A percentile compares a stretch with the other conserved stretches of the same genome.
phyloP scores from a whole-genome alignment of 108 stramenopile genomes.

The Poteriospumella lacustris region DNA sequence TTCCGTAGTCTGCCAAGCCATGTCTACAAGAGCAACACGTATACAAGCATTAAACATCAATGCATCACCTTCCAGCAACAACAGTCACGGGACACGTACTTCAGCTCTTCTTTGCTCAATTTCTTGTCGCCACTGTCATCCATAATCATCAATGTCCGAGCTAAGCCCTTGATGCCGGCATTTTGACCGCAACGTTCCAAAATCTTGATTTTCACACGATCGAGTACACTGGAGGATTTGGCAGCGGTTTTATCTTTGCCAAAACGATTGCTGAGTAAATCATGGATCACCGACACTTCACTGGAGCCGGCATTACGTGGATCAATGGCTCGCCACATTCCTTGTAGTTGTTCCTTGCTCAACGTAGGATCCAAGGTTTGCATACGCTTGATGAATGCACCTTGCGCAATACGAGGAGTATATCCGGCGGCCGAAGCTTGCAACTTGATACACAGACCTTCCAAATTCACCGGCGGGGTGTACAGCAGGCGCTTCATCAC shows the following conservation, averaged over 20 bases:
- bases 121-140: slow-evolving; percentile 24
- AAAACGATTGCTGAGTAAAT: slow-evolving; percentile 4
- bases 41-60: not conserved
- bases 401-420: not conserved
- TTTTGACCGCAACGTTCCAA: slow-evolving; percentile 16
- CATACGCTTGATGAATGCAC: not conserved
- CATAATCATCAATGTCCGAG: slow-evolving; percentile 14
- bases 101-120: slow-evolving; percentile 24
- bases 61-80: not conserved
- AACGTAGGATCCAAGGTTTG: not conserved
- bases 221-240: slow-evolving; percentile 1
- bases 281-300: slow-evolving; percentile 13
- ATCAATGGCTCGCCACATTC: not conserved
- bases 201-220: slow-evolving; percentile 17
- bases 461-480: slow-evolving; percentile 1
- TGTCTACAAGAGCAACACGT: not conserved
- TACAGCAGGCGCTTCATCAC: slow-evolving; percentile 1
- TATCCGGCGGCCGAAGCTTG: not conserved
- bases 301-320: not conserved
- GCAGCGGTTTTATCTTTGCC: slow-evolving; percentile 14
- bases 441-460: slow-evolving; percentile 12
- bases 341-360: not conserved
- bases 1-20: slow-evolving; percentile 19
- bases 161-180: slow-evolving; percentile 23
- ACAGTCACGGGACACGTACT: not conserved